Conservation (phyloP, 2,329 filamentous ascomycete species). For the Colletotrichum plurivorum region DNA sequence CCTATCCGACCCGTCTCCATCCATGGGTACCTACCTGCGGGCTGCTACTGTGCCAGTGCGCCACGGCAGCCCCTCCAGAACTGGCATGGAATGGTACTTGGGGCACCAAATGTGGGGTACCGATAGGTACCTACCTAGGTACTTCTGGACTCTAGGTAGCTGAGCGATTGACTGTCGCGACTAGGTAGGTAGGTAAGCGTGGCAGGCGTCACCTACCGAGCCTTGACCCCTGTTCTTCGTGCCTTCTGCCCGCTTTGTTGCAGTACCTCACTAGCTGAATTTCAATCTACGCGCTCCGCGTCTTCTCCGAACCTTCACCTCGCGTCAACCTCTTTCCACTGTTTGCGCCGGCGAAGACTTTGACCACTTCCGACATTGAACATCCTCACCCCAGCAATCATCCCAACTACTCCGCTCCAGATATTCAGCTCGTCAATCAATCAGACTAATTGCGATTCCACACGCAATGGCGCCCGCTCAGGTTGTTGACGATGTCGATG, state of each 20-base stretch:
- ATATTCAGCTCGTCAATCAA: background rate
- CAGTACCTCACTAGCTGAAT: conserved; percentile 17
- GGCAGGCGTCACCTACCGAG: conserved; percentile 10
- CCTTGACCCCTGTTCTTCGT: conserved; percentile 21
- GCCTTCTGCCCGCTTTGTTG: background rate
- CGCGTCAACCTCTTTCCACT: conserved; percentile 33
- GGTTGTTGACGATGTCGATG: conserved; percentile 64
- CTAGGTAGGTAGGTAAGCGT: conserved; percentile 13
- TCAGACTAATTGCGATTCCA: background rate
- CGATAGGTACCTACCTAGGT: background rate
- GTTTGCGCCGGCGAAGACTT: conserved; percentile 35
- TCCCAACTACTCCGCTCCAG: conserved; percentile 16
- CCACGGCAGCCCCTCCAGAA: conserved; percentile 13
- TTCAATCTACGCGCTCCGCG: conserved; percentile 41
- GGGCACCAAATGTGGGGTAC: conserved; percentile 15
- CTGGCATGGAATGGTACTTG: conserved; percentile 5
- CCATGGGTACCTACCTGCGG: too few species aligned
- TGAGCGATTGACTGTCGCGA: too few species aligned
- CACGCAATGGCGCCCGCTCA: conserved; percentile 62
- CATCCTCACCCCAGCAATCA: conserved; percentile 7
- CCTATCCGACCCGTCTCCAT: too few species aligned
- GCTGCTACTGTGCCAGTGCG: background rate
- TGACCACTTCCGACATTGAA: background rate
- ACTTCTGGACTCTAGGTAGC: too few species aligned
- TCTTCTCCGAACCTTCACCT: conserved; percentile 23